Evolutionary conservation across 2,329 filamentous ascomycete species (phyloP), one percentile per base, ranked within the genome.

Genomic region (Phyllosticta paracitricarpa): DNA sequence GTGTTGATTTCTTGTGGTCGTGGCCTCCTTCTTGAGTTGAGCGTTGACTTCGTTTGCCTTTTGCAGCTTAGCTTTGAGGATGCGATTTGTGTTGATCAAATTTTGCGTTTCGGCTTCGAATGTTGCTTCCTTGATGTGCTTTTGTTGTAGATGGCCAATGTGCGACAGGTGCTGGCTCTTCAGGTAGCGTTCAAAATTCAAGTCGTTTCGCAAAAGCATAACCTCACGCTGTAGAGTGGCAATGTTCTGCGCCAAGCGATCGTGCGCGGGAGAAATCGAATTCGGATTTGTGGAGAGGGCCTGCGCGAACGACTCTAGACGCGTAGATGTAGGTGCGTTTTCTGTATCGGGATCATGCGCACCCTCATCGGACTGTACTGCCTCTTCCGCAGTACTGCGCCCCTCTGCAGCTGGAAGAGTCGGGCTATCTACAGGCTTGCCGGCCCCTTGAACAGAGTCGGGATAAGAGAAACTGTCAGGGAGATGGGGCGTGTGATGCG

Each of bases 51-150:
- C 84, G 68, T 89, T 89, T 1, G 87, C 85, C 61, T 90, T 88
- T 61, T 88, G 85, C 8, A 91, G 80, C 59, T 88, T 86, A 60
- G 84, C 84, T 70, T 87, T 89, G 30, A 93, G 75, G 22, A 84
- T 84, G 19, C 88, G 84, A 69, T 92, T 93, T 19, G 82, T 85
- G 67, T 91, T 87, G 65, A 93, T 84, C 3, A 94, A 76, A 59
- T 91, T 91, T 66, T 93, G 89, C 1, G 88, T 91, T 69, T 94
- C 89, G 0, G 89, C 89, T 70, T 93, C 89, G 0, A 84, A 87
- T 1, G 89, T 88, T 7, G 88, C 88, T 71, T 92, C 88, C 65
- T 84, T 84, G 65, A 93, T 84, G 62, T 91, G 86, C 64, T 86
- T 85, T 14, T 88, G 81, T 66, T 89, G 86, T 52, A 94, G 75